These are phyloP conservation scores for Daldinia loculata DNA, from an alignment of 495 filamentous ascomycete genomes.

Conservation along the genomic window DNA sequence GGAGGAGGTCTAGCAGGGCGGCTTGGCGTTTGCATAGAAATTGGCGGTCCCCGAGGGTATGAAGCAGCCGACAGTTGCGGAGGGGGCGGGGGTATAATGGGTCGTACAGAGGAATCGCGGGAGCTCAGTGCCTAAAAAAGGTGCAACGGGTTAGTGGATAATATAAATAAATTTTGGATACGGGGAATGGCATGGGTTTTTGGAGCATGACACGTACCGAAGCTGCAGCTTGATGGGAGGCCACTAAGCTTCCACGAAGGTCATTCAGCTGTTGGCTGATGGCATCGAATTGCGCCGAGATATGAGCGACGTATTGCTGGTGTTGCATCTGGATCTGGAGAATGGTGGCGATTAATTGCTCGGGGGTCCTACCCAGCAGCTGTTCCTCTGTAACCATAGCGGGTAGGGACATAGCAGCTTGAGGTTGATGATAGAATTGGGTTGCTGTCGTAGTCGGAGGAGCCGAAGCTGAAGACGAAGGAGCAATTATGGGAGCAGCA, in stretches of 20 bases:
- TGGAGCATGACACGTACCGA: constrained; percentile 34
- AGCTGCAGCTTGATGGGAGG: constrained; percentile 47
- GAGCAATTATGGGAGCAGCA: constrained; percentile 21
- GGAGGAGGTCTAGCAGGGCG: constrained; percentile 42
- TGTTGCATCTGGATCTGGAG: constrained; percentile 48
- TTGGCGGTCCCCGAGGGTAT: constrained; percentile 40
- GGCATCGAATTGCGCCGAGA: constrained; percentile 44
- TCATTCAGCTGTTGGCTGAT: constrained; percentile 47
- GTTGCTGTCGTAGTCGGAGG: constrained; percentile 40
- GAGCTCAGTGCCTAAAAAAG: constrained; percentile 38
- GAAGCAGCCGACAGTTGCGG: constrained; percentile 38
- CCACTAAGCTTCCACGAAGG: constrained; percentile 43
- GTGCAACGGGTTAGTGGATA: constrained; percentile 16
- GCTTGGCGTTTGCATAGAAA: constrained; percentile 41
- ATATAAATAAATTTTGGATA: constrained; percentile 18
- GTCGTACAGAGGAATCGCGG: constrained; percentile 38
- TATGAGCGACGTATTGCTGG: constrained; percentile 46
- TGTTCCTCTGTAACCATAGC: constrained; percentile 44
- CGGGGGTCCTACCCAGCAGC: constrained; percentile 43
- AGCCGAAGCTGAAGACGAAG: constrained; percentile 39
- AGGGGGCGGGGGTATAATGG: constrained; percentile 41
- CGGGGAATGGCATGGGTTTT: background rate
- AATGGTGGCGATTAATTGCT: constrained; percentile 48
- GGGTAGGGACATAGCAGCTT: constrained; percentile 43
- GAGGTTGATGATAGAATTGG: constrained; percentile 40